Evolutionary conservation across 2,329 filamentous ascomycete genomes (phyloP).

Genomic region (Hymenoscyphus infarciens): DNA sequence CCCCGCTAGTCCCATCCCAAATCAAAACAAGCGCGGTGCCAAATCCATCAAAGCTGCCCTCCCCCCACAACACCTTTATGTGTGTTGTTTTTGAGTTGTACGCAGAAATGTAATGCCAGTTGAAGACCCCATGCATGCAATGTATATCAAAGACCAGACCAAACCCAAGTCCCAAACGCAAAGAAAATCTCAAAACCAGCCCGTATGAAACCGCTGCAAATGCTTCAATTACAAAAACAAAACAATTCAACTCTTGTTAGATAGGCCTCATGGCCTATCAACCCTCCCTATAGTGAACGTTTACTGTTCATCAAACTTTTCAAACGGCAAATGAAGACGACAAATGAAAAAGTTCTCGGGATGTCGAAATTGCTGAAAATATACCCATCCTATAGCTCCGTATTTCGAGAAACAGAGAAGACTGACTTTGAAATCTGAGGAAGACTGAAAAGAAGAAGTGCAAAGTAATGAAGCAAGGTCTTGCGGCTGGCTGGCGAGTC

Average conservation of each 20-base stretch:
- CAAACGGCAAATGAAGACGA: constrained; percentile 7
- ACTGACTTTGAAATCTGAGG: constrained; percentile 1
- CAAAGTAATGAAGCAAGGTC: background rate
- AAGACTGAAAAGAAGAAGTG: background rate
- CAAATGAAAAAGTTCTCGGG: constrained; percentile 4
- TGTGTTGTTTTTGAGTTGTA: constrained; percentile 7
- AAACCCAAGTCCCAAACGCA: constrained; percentile 16
- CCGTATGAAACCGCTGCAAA: constrained; percentile 28
- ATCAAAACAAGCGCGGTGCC: constrained; percentile 4
- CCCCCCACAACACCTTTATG: constrained; percentile 5
- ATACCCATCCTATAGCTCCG: constrained; percentile 1
- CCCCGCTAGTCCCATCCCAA: constrained; percentile 2
- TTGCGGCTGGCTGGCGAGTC: background rate
- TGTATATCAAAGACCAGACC: constrained; percentile 23
- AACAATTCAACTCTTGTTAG: constrained; percentile 20
- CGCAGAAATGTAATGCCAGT: constrained; percentile 15
- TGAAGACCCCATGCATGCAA: constrained; percentile 18
- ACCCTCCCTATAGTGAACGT: constrained; percentile 13
- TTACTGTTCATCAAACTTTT: constrained; percentile 14
- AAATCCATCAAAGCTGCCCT: constrained; percentile 12
- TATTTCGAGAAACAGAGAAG: constrained; percentile 2
- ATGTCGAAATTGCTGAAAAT: constrained; percentile 8
- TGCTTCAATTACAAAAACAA: constrained; percentile 31
- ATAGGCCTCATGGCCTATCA: constrained; percentile 11
- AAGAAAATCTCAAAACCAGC: constrained; percentile 16